These are phyloP conservation scores for Yarrowia sp. DNA, from an alignment of 805 yeast species.

Conservation along the genomic window DNA sequence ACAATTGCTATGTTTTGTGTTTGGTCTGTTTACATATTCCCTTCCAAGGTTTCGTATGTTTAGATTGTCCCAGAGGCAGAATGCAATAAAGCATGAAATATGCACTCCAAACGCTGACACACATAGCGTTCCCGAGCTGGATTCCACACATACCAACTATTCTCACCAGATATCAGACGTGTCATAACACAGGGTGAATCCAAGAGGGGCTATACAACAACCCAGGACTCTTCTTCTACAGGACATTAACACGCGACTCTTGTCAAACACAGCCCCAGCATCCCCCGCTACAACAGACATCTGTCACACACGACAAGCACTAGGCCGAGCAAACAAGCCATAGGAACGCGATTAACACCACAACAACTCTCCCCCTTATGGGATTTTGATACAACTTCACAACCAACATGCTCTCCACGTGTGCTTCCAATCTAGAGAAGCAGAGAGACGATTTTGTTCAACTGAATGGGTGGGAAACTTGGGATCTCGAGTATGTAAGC, in stretches of 20 bases:
- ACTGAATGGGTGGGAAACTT: constrained; percentile 13
- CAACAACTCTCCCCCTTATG: background rate
- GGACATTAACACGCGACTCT: background rate
- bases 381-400: background rate
- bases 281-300: background rate
- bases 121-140: constrained; percentile 2
- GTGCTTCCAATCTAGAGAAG: constrained; percentile 23
- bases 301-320: background rate
- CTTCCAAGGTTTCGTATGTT: constrained; percentile 23
- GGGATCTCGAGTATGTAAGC: constrained; percentile 1
- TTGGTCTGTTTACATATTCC: constrained; percentile 17
- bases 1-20: constrained; percentile 11
- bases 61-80: constrained; percentile 20
- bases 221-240: background rate
- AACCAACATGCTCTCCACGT: constrained; percentile 9
- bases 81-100: constrained; percentile 2
- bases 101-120: background rate
- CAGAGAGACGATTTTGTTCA: constrained; percentile 16
- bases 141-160: background rate
- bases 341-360: background rate
- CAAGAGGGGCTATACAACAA: background rate
- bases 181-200: background rate
- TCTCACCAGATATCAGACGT: constrained; percentile 11
- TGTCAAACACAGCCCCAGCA: background rate
- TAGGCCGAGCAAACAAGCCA: background rate